These are phyloP conservation scores for Azolla pinnata DNA, from an alignment of 75 land plant genomes.

Conservation along the genomic window DNA sequence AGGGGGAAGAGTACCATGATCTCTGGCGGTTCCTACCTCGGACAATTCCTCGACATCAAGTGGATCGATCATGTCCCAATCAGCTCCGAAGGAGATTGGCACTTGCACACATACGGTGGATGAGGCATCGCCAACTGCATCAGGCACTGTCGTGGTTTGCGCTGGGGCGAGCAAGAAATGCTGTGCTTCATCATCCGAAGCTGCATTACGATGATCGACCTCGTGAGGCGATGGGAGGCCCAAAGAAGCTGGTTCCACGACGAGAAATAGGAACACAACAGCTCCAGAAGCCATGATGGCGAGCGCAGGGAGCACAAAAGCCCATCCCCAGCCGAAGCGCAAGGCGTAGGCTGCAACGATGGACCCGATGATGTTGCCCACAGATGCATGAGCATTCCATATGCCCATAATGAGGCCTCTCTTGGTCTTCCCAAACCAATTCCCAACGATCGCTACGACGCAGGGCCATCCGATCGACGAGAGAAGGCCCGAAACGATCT, in stretches of 20 bases:
- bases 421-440: constrained; percentile 75
- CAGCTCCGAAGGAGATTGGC: neutral
- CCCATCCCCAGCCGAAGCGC: constrained; percentile 79
- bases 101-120: neutral
- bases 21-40: neutral
- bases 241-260: constrained; percentile 50
- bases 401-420: constrained; percentile 84
- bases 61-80: no score
- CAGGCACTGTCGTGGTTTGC: neutral
- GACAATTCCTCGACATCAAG: constrained; percentile 1
- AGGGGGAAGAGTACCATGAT: neutral
- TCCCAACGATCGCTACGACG: constrained; percentile 74
- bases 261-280: constrained; percentile 47
- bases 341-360: constrained; percentile 56
- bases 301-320: constrained; percentile 60
- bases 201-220: neutral
- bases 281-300: constrained; percentile 40
- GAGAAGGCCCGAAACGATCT: constrained; percentile 71
- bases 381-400: constrained; percentile 88
- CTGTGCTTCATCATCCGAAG: neutral
- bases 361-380: constrained; percentile 74
- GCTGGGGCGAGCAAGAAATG: neutral
- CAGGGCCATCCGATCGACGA: constrained; percentile 90
- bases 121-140: neutral
- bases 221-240: constrained; percentile 21